phyloP scores from a whole-genome alignment of 495 filamentous ascomycete species.

The Rusavskia elegans region DNA sequence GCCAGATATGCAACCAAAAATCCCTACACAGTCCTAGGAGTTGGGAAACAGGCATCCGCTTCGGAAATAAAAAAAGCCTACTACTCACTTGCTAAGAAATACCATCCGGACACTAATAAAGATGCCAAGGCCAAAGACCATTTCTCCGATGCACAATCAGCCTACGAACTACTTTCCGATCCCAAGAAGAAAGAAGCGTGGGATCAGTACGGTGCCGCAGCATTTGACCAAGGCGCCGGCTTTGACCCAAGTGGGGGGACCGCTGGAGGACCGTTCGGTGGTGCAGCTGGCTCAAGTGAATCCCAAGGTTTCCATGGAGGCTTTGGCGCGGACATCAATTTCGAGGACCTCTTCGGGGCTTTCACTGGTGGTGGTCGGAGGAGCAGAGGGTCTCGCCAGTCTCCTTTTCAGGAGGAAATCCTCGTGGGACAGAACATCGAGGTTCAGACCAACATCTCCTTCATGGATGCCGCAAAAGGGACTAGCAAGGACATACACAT shows the following conservation, averaged over 20 bases:
- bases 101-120: constrained; percentile 95
- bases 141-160: constrained; percentile 77
- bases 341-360: constrained; percentile 87
- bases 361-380: constrained; percentile 55
- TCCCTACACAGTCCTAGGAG: constrained; percentile 77
- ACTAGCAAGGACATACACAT: constrained; percentile 62
- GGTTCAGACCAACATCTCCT: constrained; percentile 78
- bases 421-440: constrained; percentile 86
- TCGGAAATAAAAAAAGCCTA: constrained; percentile 96
- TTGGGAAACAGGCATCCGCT: constrained; percentile 61
- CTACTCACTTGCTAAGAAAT: constrained; percentile 96
- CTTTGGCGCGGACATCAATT: constrained; percentile 71
- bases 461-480: constrained; percentile 93
- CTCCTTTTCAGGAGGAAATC: constrained; percentile 59
- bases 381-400: constrained; percentile 32
- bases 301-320: constrained; percentile 36
- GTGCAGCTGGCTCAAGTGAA: constrained; percentile 39
- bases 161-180: constrained; percentile 86
- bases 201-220: constrained; percentile 76
- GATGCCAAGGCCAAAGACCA: constrained; percentile 81
- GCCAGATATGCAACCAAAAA: constrained; percentile 48
- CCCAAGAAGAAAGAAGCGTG: constrained; percentile 80
- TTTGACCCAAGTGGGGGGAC: constrained; percentile 57
- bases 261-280: constrained; percentile 32
- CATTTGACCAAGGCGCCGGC: constrained; percentile 59